These are phyloP conservation scores for Microthlaspi erraticum DNA, from an alignment of 345 rosid species.

Conservation along the genomic window DNA sequence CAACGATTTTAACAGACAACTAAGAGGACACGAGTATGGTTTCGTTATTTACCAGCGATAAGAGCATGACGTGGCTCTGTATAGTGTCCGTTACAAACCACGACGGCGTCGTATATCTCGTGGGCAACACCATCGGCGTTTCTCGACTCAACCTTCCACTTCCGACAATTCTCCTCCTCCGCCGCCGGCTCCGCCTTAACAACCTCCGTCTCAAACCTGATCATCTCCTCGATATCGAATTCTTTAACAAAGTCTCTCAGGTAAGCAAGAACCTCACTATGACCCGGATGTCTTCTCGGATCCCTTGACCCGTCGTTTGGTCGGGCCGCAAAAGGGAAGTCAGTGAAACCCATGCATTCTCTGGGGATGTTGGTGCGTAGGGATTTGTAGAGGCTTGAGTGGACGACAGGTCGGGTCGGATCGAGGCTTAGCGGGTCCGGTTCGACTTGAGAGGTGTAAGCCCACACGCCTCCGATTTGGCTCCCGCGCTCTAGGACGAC, in stretches of 20 bases:
- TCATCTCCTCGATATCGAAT: constrained; percentile 67
- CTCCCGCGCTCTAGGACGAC: constrained; percentile 69
- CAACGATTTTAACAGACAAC: not conserved
- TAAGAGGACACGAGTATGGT: constrained; percentile 24
- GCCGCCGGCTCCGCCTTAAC: constrained; percentile 35
- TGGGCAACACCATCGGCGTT: constrained; percentile 22
- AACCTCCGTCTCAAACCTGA: constrained; percentile 73
- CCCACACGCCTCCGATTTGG: constrained; percentile 88
- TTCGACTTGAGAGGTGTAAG: constrained; percentile 68
- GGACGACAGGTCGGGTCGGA: constrained; percentile 62
- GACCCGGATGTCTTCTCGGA: constrained; percentile 78
- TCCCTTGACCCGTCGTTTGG: constrained; percentile 51
- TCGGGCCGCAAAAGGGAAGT: constrained; percentile 66
- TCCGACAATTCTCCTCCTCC: constrained; percentile 40
- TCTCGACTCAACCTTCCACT: constrained; percentile 67
- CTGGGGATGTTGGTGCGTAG: constrained; percentile 90
- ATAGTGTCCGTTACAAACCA: constrained; percentile 78
- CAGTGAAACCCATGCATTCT: constrained; percentile 83
- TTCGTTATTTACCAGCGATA: constrained; percentile 54
- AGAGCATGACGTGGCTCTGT: constrained; percentile 76
- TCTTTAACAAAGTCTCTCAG: constrained; percentile 67
- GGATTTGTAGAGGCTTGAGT: constrained; percentile 75
- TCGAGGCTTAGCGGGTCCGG: constrained; percentile 74
- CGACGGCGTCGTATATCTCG: constrained; percentile 70
- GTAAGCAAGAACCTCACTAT: constrained; percentile 70